Conservation (phyloP, 495 filamentous ascomycete genomes). For the Penicillium taxi region DNA sequence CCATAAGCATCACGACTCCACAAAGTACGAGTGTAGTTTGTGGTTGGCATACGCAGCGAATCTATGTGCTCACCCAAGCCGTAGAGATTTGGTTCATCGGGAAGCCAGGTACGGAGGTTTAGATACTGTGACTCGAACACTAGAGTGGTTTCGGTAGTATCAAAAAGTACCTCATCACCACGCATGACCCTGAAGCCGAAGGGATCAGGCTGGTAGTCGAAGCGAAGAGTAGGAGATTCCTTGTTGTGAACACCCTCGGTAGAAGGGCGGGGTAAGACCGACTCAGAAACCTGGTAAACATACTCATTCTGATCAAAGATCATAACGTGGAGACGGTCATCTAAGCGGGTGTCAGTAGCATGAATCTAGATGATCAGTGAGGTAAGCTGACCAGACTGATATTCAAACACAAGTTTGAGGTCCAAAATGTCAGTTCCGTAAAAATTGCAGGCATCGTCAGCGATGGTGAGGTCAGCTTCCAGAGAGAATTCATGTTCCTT, state of each 20-base stretch:
- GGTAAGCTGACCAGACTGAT: conserved; percentile 60
- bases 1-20: conserved; percentile 72
- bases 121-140: conserved; percentile 78
- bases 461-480: conserved; percentile 56
- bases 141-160: conserved; percentile 59
- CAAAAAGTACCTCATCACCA: conserved; percentile 67
- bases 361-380: no score
- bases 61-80: conserved; percentile 78
- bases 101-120: conserved; percentile 60
- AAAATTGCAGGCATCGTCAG: conserved; percentile 59
- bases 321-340: conserved; percentile 70
- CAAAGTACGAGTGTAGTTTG: conserved; percentile 69
- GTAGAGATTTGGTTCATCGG: conserved; percentile 62
- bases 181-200: conserved; percentile 68
- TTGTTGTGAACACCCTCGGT: conserved; percentile 15
- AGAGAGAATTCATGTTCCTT: conserved; percentile 33
- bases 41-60: conserved; percentile 59
- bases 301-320: conserved; percentile 69
- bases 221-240: conserved; percentile 45
- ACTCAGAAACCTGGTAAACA: conserved; percentile 71
- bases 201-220: conserved; percentile 56
- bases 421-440: conserved; percentile 62
- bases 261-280: conserved; percentile 57
- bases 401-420: conserved; percentile 62
- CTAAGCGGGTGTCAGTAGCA: no score